Conservation (phyloP, 768 basidiomycete species). For the Leucosporidium scottii region DNA sequence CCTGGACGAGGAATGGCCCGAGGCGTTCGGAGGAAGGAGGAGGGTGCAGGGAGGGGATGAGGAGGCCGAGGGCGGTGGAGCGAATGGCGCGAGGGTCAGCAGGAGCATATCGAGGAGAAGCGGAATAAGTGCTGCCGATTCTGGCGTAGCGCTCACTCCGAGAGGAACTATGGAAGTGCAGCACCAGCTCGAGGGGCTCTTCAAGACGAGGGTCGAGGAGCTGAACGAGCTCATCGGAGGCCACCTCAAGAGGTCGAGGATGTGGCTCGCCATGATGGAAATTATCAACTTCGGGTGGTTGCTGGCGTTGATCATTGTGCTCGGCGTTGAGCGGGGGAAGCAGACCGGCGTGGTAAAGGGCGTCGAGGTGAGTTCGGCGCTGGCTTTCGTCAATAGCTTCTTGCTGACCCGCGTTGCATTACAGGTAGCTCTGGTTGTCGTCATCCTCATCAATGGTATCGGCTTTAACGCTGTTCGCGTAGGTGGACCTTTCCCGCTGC, state of each 20-base stretch:
- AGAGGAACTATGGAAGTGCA: neutral
- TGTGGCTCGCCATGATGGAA: constrained; percentile 20
- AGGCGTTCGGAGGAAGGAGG: constrained; percentile 20
- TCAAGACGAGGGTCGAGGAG: constrained; percentile 5
- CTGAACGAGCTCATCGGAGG: constrained; percentile 16
- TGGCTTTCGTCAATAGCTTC: neutral
- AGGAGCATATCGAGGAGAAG: neutral
- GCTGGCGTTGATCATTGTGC: constrained; percentile 12
- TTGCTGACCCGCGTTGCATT: no score
- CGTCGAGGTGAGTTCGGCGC: constrained; percentile 19
- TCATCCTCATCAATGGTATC: constrained; percentile 24
- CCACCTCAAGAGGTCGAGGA: neutral
- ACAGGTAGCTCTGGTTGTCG: constrained; percentile 21
- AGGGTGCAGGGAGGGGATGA: constrained; percentile 2
- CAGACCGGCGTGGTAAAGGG: constrained; percentile 24
- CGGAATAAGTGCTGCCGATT: constrained; percentile 5
- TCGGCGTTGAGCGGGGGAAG: constrained; percentile 3
- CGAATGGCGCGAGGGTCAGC: neutral
- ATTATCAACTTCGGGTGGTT: constrained; percentile 12
- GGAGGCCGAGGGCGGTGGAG: constrained; percentile 2
- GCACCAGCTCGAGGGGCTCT: constrained; percentile 17
- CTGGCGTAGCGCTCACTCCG: constrained; percentile 14
- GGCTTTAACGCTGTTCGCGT: constrained; percentile 24
- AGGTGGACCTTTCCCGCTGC: neutral
- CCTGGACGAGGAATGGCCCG: constrained; percentile 19